Conservation (phyloP, 495 filamentous ascomycete genomes). For the Xylaria bambusicola region DNA sequence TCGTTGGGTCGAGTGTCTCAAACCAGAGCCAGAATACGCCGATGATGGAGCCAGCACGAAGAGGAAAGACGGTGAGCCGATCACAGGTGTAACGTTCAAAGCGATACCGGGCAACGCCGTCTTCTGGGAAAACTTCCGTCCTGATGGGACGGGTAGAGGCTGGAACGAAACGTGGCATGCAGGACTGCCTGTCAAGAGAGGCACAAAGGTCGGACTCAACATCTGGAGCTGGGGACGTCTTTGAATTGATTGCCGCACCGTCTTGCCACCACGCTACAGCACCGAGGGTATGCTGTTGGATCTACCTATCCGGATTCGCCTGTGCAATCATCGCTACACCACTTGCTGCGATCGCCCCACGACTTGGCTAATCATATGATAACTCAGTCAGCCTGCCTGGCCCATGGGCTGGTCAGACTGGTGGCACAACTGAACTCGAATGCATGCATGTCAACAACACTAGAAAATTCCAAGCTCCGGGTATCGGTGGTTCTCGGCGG, state of each 20-base stretch:
- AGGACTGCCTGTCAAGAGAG: constrained; percentile 45
- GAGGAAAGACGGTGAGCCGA: constrained; percentile 10
- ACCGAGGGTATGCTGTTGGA: too few species aligned
- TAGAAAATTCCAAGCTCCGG: neutral
- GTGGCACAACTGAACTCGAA: too few species aligned
- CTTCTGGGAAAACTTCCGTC: constrained; percentile 53
- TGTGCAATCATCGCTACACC: neutral
- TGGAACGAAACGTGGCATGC: constrained; percentile 53
- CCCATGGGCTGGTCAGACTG: neutral
- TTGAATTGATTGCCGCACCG: constrained; percentile 14
- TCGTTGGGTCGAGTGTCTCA: constrained; percentile 43
- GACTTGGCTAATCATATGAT: neutral
- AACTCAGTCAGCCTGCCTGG: neutral
- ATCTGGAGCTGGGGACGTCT: constrained; percentile 49
- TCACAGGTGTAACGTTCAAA: constrained; percentile 42
- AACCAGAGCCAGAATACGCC: constrained; percentile 1
- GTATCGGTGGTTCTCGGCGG: constrained; percentile 19
- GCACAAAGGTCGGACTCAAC: constrained; percentile 49
- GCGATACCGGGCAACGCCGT: constrained; percentile 48
- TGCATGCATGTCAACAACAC: constrained; percentile 11
- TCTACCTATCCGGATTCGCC: too few species aligned
- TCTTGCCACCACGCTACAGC: neutral
- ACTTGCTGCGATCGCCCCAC: neutral
- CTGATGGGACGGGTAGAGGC: constrained; percentile 45
- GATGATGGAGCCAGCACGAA: constrained; percentile 13